These are phyloP conservation scores for Lepidium didymum DNA, from an alignment of 345 rosid species.

Conservation along the genomic window DNA sequence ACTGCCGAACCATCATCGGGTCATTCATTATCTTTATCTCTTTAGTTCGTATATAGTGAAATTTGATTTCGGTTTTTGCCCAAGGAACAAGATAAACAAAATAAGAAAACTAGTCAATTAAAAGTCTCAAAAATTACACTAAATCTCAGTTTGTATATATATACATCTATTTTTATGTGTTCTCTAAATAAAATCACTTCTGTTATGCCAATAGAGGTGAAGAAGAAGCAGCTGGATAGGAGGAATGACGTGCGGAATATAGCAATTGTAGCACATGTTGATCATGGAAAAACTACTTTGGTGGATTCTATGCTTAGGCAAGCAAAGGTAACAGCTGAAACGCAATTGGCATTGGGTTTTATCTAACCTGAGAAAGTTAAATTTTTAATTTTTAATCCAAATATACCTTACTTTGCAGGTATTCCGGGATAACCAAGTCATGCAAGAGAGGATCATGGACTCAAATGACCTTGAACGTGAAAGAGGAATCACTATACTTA, in stretches of 20 bases:
- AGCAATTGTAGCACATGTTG: constrained; percentile 97
- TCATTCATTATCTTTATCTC: constrained; percentile 9
- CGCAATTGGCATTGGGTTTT: background rate
- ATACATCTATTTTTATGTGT: background rate
- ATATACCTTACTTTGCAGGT: constrained; percentile 44
- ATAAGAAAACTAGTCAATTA: background rate
- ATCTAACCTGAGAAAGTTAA: background rate
- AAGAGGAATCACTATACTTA: constrained; percentile 92
- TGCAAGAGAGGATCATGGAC: constrained; percentile 96
- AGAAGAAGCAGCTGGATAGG: constrained; percentile 65
- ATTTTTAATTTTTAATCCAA: background rate
- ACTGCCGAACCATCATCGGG: constrained; percentile 52
- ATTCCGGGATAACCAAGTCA: constrained; percentile 85
- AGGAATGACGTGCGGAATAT: constrained; percentile 78
- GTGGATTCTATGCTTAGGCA: constrained; percentile 96
- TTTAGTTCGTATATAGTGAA: background rate
- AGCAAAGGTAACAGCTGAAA: constrained; percentile 53
- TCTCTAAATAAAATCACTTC: constrained; percentile 2
- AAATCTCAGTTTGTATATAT: background rate
- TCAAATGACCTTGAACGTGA: constrained; percentile 95
- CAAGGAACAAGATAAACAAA: background rate
- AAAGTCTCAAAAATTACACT: background rate
- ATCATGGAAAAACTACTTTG: constrained; percentile 96
- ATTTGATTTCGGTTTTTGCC: constrained; percentile 3
- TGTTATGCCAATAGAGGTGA: constrained; percentile 50